These are phyloP conservation scores for Quercus variabilis DNA, from an alignment of 306 rosid genomes.

Conservation along the genomic window DNA sequence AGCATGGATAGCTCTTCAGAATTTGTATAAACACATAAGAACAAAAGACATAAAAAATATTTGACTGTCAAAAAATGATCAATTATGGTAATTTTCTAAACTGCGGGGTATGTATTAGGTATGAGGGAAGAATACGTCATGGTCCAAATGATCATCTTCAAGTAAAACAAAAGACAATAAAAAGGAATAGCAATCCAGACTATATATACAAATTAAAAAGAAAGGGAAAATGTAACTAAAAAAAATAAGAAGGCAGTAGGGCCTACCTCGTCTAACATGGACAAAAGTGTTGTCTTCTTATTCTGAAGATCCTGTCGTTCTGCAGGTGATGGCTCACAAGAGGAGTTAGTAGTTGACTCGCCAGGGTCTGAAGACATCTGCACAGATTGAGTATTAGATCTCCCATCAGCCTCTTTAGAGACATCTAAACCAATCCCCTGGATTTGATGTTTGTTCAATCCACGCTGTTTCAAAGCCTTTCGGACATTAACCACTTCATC, in stretches of 20 bases:
- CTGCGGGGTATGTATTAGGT: neutral
- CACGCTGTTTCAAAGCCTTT: conserved; percentile 63
- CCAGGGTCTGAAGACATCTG: conserved; percentile 42
- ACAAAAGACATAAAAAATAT: neutral
- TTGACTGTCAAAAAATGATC: neutral
- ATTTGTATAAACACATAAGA: neutral
- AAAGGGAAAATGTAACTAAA: neutral
- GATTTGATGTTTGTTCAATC: conserved; percentile 45
- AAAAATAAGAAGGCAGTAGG: neutral
- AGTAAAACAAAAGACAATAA: neutral
- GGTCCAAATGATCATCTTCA: neutral
- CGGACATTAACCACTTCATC: conserved; percentile 75
- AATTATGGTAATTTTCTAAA: neutral
- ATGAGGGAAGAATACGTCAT: neutral
- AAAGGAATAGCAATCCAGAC: neutral
- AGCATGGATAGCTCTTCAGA: neutral
- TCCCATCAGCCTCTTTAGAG: conserved; percentile 58
- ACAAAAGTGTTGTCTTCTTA: conserved; percentile 69
- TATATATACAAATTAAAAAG: neutral
- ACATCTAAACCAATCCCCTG: conserved; percentile 40
- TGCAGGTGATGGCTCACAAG: conserved; percentile 50
- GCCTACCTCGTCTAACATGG: conserved; percentile 85
- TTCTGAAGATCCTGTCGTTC: conserved; percentile 69
- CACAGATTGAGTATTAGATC: conserved; percentile 38
- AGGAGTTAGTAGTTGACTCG: conserved; percentile 40